Evolutionary conservation across 306 rosid genomes (phyloP), one percentile per base, ranked within the genome.

Genomic region (Dalbergia cochinchinensis): DNA sequence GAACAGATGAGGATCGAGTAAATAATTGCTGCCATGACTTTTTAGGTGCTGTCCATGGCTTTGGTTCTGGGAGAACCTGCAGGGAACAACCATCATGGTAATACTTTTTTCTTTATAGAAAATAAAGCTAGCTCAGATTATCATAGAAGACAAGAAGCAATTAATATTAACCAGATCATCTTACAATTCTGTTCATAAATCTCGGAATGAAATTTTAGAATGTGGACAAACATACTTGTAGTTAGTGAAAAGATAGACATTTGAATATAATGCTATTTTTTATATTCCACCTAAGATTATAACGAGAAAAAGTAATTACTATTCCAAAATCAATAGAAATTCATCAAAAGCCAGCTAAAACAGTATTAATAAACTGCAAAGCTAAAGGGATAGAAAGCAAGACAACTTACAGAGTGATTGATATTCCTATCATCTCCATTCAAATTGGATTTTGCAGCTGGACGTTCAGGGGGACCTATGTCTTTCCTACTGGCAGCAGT

Each of bases 11-110:
- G 13, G 97, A 89, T 65, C 94, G 93, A 61, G 96, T 91, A 88
- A 93, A 96, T 84, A 96, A 88, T 60, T 96, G 99, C 80, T 96
- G 98, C 99, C 99, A 96, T 8, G 99, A 89, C 79, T 86, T 96
- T 85, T 89, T 93, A 39, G 96, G 99, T 22, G 88, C 88, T 73
- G 85, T 60, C 82, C 87, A 87, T 59, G 96, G 85, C 74, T 87
- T 94, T 19, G 86, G 76, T 78, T 91, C 95, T n/a, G 89, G 80
- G 75, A 81, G 79, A 39, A 90, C 92, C 99, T 96, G 89, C 96
- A 90, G 76, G 47, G 66, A 80, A 75, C 82, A 83, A 69, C 55
- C 78, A 82, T 58, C 77, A 63, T 73, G 74, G 44, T 79, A 77
- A 87, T 45, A 61, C 37, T 44, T 37, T 74, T 41, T 80, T 71